These are phyloP conservation scores for Coemansia aciculifera DNA, from an alignment of 192 early-diverging fungal species.

Conservation along the genomic window DNA sequence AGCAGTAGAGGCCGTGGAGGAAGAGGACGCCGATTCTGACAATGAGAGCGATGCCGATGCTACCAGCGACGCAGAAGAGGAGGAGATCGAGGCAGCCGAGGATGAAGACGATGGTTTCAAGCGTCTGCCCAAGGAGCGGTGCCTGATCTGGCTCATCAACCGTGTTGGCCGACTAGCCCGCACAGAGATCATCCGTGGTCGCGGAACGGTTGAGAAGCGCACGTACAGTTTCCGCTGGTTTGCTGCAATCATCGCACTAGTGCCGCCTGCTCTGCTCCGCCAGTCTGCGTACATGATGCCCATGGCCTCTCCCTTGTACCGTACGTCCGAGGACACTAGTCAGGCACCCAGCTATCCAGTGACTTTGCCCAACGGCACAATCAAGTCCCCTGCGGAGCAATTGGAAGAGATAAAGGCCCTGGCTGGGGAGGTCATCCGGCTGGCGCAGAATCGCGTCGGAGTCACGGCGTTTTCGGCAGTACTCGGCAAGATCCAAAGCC, in stretches of 20 bases:
- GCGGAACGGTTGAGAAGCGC: conserved; percentile 55
- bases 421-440: conserved; percentile 75
- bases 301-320: conserved; percentile 79
- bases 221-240: conserved; percentile 88
- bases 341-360: conserved; percentile 13
- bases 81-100: conserved; percentile 35
- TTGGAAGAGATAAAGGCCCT: conserved; percentile 72
- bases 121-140: conserved; percentile 26
- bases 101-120: conserved; percentile 32
- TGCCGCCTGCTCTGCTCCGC: conserved; percentile 58
- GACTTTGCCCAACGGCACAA: conserved; percentile 4
- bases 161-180: conserved; percentile 37
- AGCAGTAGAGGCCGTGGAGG: neutral
- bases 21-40: conserved; percentile 17
- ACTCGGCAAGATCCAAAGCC: conserved; percentile 68
- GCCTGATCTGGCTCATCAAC: conserved; percentile 52
- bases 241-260: conserved; percentile 77
- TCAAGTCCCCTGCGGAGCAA: conserved; percentile 34
- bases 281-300: conserved; percentile 65
- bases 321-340: conserved; percentile 67
- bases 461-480: conserved; percentile 66
- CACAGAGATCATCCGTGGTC: conserved; percentile 49
- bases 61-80: conserved; percentile 12
- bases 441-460: conserved; percentile 74
- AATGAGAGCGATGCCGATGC: conserved; percentile 46